Percentiles rank a stretch among this genome's conserved stretches.
phyloP scores from a whole-genome alignment of 768 basidiomycete species.

The Cystofilobasidium capitatum region DNA sequence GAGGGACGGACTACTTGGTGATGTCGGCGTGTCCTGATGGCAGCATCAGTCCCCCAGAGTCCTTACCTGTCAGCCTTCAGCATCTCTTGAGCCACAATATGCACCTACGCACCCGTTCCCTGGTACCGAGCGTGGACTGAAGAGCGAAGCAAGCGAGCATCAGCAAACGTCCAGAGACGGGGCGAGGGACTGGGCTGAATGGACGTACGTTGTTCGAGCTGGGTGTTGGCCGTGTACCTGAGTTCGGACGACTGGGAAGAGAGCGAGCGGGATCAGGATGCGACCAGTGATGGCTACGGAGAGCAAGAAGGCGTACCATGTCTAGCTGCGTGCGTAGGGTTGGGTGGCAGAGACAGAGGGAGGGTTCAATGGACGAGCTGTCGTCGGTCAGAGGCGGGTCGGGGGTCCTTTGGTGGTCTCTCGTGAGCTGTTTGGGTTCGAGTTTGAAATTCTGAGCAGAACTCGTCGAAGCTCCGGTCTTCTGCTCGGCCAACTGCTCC shows the following conservation, averaged over 20 bases:
- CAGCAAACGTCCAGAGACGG: slow-evolving; percentile 14
- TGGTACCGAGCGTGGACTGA: slow-evolving; percentile 91
- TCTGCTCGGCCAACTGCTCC: no score
- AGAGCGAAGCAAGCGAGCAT: slow-evolving; percentile 23
- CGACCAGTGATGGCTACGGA: no score
- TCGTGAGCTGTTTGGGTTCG: no score
- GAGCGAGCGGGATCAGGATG: neutral
- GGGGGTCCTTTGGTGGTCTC: no score
- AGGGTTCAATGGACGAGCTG: no score
- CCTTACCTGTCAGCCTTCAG: no score
- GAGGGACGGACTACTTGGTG: slow-evolving; percentile 72
- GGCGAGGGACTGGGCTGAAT: neutral
- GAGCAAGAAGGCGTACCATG: no score
- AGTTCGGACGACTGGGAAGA: slow-evolving; percentile 60
- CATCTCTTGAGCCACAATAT: neutral
- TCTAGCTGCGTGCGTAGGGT: no score
- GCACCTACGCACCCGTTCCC: slow-evolving; percentile 63
- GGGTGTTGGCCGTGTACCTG: slow-evolving; percentile 90
- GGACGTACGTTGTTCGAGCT: slow-evolving; percentile 78
- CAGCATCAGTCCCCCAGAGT: slow-evolving; percentile 9
- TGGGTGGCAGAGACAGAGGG: no score
- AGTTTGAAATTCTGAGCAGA: no score
- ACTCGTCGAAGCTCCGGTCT: no score
- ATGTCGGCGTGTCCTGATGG: slow-evolving; percentile 80
- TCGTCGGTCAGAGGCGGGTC: no score